These are phyloP conservation scores for Skeletonema costatum DNA, from an alignment of 108 stramenopile species.

Conservation along the genomic window DNA sequence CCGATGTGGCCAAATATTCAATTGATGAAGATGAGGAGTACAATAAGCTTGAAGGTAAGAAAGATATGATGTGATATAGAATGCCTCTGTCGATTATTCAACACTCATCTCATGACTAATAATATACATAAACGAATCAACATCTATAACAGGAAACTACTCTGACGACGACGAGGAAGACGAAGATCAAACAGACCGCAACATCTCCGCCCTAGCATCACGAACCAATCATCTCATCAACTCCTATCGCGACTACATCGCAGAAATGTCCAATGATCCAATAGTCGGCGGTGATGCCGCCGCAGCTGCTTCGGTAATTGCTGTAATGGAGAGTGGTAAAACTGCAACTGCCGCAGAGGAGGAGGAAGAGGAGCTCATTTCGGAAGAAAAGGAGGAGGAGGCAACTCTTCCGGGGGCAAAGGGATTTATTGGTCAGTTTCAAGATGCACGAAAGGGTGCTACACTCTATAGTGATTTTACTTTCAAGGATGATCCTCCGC, in stretches of 20 bases:
- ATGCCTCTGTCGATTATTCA: too few relatives aligned
- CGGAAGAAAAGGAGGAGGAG: background rate
- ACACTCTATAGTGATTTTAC: background rate
- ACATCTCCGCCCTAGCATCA: background rate
- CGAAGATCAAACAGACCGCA: background rate
- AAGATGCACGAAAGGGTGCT: background rate
- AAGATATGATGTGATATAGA: too few relatives aligned
- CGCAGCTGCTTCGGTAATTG: background rate
- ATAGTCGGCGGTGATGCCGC: background rate
- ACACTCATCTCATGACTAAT: too few relatives aligned
- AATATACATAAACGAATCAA: too few relatives aligned
- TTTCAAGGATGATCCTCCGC: background rate
- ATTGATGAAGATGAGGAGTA: background rate
- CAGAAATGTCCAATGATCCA: background rate
- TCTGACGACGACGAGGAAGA: background rate
- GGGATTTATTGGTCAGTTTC: background rate
- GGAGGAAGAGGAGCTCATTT: background rate
- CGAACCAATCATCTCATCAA: background rate
- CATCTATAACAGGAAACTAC: background rate
- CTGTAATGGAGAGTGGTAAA: background rate
- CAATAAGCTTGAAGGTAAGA: background rate
- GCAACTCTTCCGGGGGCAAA: background rate
- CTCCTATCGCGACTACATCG: background rate
- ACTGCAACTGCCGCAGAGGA: background rate
- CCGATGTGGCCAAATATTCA: background rate